phyloP scores from a whole-genome alignment of 2,329 filamentous ascomycete species.

The Xylariaceae sp. region DNA sequence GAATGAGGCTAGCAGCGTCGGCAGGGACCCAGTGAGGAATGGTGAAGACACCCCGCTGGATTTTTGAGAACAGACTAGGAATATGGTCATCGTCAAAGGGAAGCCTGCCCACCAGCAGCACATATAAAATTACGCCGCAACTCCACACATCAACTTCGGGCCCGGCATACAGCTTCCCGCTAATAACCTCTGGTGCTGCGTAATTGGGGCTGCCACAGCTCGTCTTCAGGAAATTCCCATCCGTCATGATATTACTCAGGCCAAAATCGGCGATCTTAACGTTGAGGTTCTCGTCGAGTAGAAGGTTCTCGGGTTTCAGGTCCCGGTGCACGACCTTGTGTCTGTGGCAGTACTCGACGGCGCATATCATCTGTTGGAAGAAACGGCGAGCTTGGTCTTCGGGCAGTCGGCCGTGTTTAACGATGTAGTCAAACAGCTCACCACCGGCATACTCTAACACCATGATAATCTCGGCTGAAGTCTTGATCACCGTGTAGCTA shows the following conservation, averaged over 20 bases:
- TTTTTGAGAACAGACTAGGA: slow-evolving; percentile 95
- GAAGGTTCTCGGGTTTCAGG: slow-evolving; percentile 93
- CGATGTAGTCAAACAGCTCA: slow-evolving; percentile 97
- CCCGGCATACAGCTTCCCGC: slow-evolving; percentile 94
- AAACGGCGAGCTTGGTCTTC: slow-evolving; percentile 94
- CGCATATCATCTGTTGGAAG: slow-evolving; percentile 98
- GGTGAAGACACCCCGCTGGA: slow-evolving; percentile 89
- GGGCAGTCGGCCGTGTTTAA: slow-evolving; percentile 87
- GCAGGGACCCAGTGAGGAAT: slow-evolving; percentile 89
- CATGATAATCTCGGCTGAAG: slow-evolving; percentile 94
- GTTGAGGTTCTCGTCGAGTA: slow-evolving; percentile 93
- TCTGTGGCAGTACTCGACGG: slow-evolving; percentile 97
- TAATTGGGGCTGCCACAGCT: slow-evolving; percentile 99
- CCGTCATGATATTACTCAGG: slow-evolving; percentile 99
- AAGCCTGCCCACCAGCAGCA: slow-evolving; percentile 77
- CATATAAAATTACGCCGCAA: slow-evolving; percentile 87
- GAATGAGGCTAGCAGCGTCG: slow-evolving; percentile 80
- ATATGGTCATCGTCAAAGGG: slow-evolving; percentile 99
- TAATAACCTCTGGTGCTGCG: slow-evolving; percentile 95
- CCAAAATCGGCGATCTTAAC: slow-evolving; percentile 99
- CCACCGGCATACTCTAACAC: slow-evolving; percentile 96
- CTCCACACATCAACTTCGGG: slow-evolving; percentile 99
- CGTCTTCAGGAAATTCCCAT: slow-evolving; percentile 98
- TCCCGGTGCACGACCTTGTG: slow-evolving; percentile 99
- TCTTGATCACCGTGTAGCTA: slow-evolving; percentile 96